phyloP scores from a whole-genome alignment of 2,329 filamentous ascomycete genomes.

The Leptographium procerum region DNA sequence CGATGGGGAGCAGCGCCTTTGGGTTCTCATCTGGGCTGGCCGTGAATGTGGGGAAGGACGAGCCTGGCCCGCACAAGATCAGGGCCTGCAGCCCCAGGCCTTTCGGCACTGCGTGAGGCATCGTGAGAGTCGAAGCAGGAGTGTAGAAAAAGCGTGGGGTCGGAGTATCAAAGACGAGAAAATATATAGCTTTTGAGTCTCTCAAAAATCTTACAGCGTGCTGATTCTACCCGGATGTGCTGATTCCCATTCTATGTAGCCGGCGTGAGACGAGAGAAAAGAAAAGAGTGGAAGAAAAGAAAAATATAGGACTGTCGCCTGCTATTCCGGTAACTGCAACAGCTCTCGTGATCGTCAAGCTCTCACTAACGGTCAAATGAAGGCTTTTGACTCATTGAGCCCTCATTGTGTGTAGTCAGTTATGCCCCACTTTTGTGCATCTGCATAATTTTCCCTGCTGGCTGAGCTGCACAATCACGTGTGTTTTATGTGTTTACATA shows the following conservation, averaged over 20 bases:
- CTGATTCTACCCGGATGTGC: not conserved
- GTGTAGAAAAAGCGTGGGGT: not conserved
- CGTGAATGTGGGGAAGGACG: conserved; percentile 72
- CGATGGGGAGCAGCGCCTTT: conserved; percentile 71
- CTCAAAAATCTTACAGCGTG: not conserved
- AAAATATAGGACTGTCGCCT: not conserved
- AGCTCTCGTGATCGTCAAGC: not conserved
- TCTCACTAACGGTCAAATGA: not conserved
- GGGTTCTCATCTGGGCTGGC: conserved; percentile 69
- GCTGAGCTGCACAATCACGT: not conserved
- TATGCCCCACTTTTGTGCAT: not conserved
- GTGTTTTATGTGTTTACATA: too few relatives aligned
- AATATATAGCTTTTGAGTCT: not conserved
- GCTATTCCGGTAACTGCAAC: not conserved
- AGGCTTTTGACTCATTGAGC: not conserved
- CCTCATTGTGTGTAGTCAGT: not conserved
- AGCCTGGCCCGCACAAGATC: conserved; percentile 73
- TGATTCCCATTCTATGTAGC: not conserved
- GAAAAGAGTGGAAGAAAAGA: not conserved
- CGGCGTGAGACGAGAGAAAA: not conserved
- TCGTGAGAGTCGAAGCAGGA: conserved; percentile 21
- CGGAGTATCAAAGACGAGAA: not conserved
- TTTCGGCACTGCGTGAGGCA: conserved; percentile 61
- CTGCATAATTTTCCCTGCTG: not conserved
- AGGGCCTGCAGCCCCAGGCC: conserved; percentile 74